A percentile compares a stretch with the other conserved stretches of the same genome.
Evolutionary conservation across 176 grass and related monocot species (phyloP).

Genomic region (Aegilops sharonensis): DNA sequence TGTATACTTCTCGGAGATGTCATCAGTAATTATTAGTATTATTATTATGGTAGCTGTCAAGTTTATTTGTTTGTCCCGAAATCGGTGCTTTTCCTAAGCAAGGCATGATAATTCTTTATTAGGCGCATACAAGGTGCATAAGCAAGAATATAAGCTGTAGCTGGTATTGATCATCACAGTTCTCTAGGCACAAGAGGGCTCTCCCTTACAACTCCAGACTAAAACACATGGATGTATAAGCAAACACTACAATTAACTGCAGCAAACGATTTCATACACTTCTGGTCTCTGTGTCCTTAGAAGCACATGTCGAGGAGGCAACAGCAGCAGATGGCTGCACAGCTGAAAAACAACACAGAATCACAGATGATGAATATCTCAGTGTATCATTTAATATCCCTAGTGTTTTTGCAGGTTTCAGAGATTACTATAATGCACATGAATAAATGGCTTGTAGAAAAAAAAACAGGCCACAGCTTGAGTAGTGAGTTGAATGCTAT

Average conservation of each 20-base stretch:
- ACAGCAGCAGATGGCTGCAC: constrained; percentile 55
- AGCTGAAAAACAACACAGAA: constrained; percentile 40
- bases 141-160: neutral
- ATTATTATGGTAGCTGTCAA: neutral
- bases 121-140: neutral
- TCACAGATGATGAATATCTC: neutral
- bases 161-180: neutral
- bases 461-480: neutral
- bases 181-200: neutral
- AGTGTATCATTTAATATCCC: neutral
- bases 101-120: neutral
- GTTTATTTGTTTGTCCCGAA: neutral
- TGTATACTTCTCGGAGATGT: constrained; percentile 17
- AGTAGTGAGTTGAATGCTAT: neutral
- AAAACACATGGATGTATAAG: neutral
- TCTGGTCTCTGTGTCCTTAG: neutral
- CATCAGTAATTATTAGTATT: constrained; percentile 8
- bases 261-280: neutral
- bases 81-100: neutral
- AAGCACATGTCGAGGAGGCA: constrained; percentile 58
- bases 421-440: neutral
- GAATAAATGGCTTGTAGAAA: neutral
- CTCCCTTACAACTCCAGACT: neutral
- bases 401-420: neutral
- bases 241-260: neutral